phyloP scores from a whole-genome alignment of 1,139 yeast species.

The Nakaseomyces bracarensis region DNA sequence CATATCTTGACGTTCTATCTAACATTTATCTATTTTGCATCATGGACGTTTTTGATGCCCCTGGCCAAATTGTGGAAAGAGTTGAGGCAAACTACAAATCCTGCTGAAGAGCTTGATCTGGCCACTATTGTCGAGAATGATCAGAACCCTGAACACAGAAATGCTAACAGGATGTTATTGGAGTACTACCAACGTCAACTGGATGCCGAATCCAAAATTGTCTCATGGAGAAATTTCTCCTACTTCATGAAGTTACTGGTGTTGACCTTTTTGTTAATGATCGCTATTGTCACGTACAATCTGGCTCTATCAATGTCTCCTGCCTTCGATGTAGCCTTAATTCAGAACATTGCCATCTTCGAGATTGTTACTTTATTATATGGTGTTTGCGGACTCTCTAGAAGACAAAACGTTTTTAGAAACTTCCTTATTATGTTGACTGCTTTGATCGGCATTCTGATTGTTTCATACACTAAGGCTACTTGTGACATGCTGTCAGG shows the following conservation, averaged over 20 bases:
- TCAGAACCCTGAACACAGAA: neutral
- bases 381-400: conserved; percentile 16
- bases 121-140: neutral
- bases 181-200: conserved; percentile 3
- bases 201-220: conserved; percentile 1
- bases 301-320: conserved; percentile 21
- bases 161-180: neutral
- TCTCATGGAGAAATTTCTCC: conserved; percentile 5
- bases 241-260: conserved; percentile 13
- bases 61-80: conserved; percentile 7
- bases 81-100: conserved; percentile 3
- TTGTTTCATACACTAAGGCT: conserved; percentile 24
- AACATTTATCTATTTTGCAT: conserved; percentile 9
- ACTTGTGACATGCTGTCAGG: conserved; percentile 25
- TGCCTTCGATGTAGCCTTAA: conserved; percentile 24
- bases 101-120: neutral
- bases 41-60: conserved; percentile 9
- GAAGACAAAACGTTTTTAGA: conserved; percentile 12
- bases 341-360: conserved; percentile 22
- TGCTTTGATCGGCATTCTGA: conserved; percentile 15
- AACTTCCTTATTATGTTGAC: conserved; percentile 14
- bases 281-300: conserved; percentile 16
- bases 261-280: conserved; percentile 14
- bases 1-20: conserved; percentile 7
- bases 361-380: conserved; percentile 23